Base-by-base conservation (phyloP, 805 yeast genomes). In the Priceomyces haplophilus region DNA sequence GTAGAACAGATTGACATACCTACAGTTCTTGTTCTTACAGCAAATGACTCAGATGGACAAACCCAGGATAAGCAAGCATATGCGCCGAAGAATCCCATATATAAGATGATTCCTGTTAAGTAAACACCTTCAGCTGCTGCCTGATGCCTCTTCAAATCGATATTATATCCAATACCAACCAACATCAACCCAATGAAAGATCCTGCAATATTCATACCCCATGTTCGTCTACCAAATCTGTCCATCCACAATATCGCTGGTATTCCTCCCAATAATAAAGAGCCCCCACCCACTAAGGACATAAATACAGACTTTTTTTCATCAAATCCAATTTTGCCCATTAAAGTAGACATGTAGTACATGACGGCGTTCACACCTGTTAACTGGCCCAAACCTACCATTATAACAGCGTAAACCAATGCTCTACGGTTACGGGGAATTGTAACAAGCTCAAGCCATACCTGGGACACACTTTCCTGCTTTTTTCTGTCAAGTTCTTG, bases 61-160 rank as follows among this genome's bases (percentile, higher is more conserved):
- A 82, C 86, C 84, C 85, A 82, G 1, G 87, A 80, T 54, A 81
- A 70, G 47, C 82, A 75, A 13, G 86, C 78, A 53, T 81, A 81
- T 7, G 82, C 70, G 43, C 86, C 88, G 45, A 81, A 82, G 72
- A 80, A 80, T 41, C 73, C 75, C 80, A 78, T 78, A 64, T 82
- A 82, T 16, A 82, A 57, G 42, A 82, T 78, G 50, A 81, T 67
- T 49, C 87, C 87, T 0, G 84, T 69, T 44, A 82, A 61, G 59
- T 80, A 80, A 13, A 78, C 71, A 42, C 85, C 88, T 49, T 75
- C 75, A 1, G 81, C 79, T 18, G 78, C 78, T 0, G 70, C 55
- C 15, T 61, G 43, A 38, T 77, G 55, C 15, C 72, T 66, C 8
- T 65, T 56, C 15, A 53, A 40, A 47, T 65, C 56, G 50, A 76